A percentile compares a stretch with the other conserved stretches of the same genome.
Evolutionary conservation across 176 grass and related monocot species (phyloP).

Genomic region (Cenchrus purpureus): DNA sequence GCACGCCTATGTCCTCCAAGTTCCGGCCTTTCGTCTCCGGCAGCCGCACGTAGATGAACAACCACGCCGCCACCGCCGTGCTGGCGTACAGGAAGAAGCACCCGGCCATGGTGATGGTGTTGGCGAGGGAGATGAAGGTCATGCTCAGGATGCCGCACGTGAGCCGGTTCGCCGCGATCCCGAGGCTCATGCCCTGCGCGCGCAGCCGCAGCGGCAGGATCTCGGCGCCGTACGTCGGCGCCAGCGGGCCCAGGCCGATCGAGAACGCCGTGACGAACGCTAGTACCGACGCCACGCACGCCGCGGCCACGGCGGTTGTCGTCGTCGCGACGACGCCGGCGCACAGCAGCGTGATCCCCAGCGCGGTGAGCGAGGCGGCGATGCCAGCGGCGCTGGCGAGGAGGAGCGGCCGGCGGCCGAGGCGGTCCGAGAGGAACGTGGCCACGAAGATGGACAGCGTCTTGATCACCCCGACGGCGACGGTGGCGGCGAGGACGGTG

Average conservation of each 20-base stretch:
- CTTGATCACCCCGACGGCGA: neutral
- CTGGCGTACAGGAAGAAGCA: conserved; percentile 2
- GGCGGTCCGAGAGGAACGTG: no score
- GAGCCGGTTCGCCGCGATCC: neutral
- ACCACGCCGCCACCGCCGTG: no score
- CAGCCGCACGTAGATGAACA: neutral
- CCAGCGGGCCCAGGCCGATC: neutral
- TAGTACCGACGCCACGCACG: neutral
- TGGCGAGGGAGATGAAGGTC: neutral
- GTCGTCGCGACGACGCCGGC: no score
- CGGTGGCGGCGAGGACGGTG: conserved; percentile 29
- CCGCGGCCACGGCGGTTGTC: no score
- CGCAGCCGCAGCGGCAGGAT: conserved; percentile 23
- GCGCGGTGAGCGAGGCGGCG: no score
- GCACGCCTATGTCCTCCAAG: neutral
- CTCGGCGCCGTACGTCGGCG: neutral
- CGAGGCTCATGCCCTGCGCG: neutral
- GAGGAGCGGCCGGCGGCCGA: no score
- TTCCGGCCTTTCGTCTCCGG: conserved; percentile 1
- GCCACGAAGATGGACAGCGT: no score
- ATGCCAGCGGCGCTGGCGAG: no score
- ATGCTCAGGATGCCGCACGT: neutral
- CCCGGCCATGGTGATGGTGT: neutral
- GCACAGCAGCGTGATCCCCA: no score
- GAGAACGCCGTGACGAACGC: neutral